These are phyloP conservation scores for Candida pseudoviswanathii DNA, from an alignment of 1,139 yeast species.

Conservation along the genomic window DNA sequence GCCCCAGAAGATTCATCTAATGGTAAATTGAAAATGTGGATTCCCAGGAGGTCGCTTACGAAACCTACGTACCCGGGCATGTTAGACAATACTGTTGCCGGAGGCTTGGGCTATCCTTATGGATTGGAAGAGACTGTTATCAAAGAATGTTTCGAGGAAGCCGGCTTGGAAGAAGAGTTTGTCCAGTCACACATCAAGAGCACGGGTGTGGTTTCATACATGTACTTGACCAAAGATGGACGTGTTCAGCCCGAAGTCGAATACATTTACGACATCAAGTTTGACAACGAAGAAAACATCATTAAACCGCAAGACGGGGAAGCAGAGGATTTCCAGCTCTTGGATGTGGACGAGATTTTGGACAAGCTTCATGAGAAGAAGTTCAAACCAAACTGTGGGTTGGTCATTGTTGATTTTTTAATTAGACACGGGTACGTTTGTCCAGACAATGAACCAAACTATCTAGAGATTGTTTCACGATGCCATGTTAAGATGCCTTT, in stretches of 20 bases:
- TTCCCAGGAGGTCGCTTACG: constrained; percentile 74
- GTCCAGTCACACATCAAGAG: constrained; percentile 47
- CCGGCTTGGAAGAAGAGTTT: constrained; percentile 63
- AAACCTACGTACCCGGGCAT: constrained; percentile 89
- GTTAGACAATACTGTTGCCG: constrained; percentile 94
- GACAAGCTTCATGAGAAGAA: constrained; percentile 49
- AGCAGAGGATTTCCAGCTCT: constrained; percentile 68
- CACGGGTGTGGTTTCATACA: constrained; percentile 73
- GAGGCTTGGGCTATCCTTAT: constrained; percentile 85
- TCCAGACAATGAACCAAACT: constrained; percentile 64
- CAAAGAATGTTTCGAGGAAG: constrained; percentile 91
- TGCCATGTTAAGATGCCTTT: constrained; percentile 74
- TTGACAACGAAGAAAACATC: constrained; percentile 48
- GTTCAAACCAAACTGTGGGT: constrained; percentile 89
- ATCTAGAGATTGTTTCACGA: constrained; percentile 54
- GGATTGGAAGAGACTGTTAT: constrained; percentile 75
- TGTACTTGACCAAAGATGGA: constrained; percentile 51
- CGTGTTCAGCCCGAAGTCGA: constrained; percentile 89
- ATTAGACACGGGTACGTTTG: constrained; percentile 76
- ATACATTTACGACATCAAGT: constrained; percentile 69
- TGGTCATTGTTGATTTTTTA: constrained; percentile 78
- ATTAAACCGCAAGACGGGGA: constrained; percentile 88
- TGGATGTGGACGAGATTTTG: constrained; percentile 61
- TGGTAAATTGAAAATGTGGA: constrained; percentile 68
- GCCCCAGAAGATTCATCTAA: constrained; percentile 37